Evolutionary conservation across 225 moss, liverwort and hornwort species (phyloP), one percentile per base, ranked within the genome.

Genomic region (Physcomitrium patens): DNA sequence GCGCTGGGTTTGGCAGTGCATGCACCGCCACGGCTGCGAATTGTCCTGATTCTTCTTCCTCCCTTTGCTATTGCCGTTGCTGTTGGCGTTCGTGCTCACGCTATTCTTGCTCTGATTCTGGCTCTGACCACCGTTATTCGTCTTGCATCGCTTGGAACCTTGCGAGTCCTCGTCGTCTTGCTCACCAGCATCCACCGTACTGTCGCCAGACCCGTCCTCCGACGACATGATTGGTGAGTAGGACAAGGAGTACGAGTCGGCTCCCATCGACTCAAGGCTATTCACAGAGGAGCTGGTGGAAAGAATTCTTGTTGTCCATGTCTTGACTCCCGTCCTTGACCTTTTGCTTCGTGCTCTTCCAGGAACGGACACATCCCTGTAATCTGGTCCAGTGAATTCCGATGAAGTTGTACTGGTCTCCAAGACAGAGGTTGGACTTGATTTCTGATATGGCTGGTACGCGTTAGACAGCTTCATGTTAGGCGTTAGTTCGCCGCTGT

Each of bases 291-390:
- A 83, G 67, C 78, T 85, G 10, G 88, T 79, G 12, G 88, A 76
- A 15, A 88, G 78, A 71, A 88, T 88, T n/a, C 72, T 73, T 3
- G 88, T 83, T 18, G 85, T 88, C 88, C 88, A 88, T 56, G 67
- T 83, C 24, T 91, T 90, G 13, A 83, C 90, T 14, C 93, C 91
- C 0, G 91, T 91, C 54, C 97, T 84, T 1, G 91, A 90, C 60
- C 97, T 83, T 72, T 99, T 99, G 88, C 94, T 99, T 43, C 97
- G 87, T 18, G 97, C 94, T 45, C 97, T 87, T 1, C 93, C 97
- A 8, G 91, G 97, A 6, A 94, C 94, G 23, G 91, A 86, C 15
- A 86, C 80, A 42, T 94, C 92, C 37, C 91, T 82, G 75, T 85
- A 89, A 41, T 88, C 82, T 60, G 86, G 69, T 64, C 83, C 85